These are phyloP conservation scores for Rhizopogon hawkerae DNA, from an alignment of 1,284 basidiomycete genomes.

Conservation along the genomic window DNA sequence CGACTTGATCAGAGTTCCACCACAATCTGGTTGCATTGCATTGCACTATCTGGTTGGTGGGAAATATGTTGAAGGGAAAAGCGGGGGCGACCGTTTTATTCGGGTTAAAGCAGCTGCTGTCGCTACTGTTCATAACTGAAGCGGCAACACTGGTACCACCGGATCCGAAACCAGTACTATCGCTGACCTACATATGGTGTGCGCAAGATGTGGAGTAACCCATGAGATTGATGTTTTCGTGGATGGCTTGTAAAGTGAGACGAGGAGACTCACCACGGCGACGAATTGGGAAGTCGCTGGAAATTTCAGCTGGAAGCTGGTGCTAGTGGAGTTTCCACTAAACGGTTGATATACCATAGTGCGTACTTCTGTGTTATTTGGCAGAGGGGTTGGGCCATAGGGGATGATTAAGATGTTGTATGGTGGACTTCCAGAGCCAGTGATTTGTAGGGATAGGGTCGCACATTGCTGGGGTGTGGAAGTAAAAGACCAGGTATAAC, in stretches of 20 bases:
- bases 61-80: slow-evolving; percentile 55
- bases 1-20: slow-evolving; percentile 45
- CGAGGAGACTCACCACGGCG: slow-evolving; percentile 50
- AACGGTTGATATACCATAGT: slow-evolving; percentile 52
- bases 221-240: too few relatives aligned
- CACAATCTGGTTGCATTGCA: slow-evolving; percentile 52
- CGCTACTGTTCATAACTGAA: slow-evolving; percentile 42
- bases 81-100: slow-evolving; percentile 38
- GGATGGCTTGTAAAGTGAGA: not conserved
- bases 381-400: slow-evolving; percentile 50
- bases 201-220: not conserved
- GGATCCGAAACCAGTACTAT: slow-evolving; percentile 56
- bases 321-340: slow-evolving; percentile 30
- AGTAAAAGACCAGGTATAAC: slow-evolving; percentile 50
- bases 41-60: slow-evolving; percentile 53
- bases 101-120: slow-evolving; percentile 55
- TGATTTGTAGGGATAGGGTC: slow-evolving; percentile 48
- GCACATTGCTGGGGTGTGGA: slow-evolving; percentile 53
- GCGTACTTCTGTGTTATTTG: slow-evolving; percentile 55
- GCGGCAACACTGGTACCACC: slow-evolving; percentile 67
- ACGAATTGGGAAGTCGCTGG: slow-evolving; percentile 65
- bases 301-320: slow-evolving; percentile 55
- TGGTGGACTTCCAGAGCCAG: slow-evolving; percentile 46
- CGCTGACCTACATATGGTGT: slow-evolving; percentile 50
- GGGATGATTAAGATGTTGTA: slow-evolving; percentile 62